Conservation (phyloP, 257 asterid genomes). For the Solanum lignicaule region DNA sequence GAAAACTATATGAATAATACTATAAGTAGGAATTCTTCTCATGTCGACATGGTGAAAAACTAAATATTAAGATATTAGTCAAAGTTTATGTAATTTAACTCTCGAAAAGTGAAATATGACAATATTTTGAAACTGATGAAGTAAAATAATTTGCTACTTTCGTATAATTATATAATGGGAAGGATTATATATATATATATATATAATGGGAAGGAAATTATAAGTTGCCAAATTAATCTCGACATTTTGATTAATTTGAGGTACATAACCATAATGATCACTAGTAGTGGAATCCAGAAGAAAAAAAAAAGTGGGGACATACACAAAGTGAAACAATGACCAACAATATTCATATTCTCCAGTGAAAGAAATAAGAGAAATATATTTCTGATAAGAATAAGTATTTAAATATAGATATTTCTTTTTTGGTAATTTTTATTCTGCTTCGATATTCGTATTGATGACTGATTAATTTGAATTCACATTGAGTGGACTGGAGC, state of each 20-base stretch:
- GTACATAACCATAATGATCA: neutral
- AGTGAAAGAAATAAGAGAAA: neutral
- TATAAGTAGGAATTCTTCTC: neutral
- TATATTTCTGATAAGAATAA: neutral
- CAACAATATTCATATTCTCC: neutral
- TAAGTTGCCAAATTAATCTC: neutral
- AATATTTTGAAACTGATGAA: neutral
- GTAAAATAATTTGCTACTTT: neutral
- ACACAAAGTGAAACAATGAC: neutral
- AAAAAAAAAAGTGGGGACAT: neutral
- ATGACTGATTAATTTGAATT: neutral
- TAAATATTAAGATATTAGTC: too few species aligned
- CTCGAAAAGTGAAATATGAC: neutral
- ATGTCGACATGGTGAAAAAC: neutral
- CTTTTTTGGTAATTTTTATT: neutral
- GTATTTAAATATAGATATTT: neutral
- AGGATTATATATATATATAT: neutral
- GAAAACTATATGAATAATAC: too few species aligned
- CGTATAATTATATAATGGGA: neutral
- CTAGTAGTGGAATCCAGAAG: neutral
- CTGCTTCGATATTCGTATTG: neutral
- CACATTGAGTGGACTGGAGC: accelerated
- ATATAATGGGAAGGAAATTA: neutral
- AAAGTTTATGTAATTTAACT: too few species aligned
- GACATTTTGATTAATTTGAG: neutral